These are phyloP conservation scores for Clavariopsis aquatica DNA, from an alignment of 495 filamentous ascomycete genomes.

Conservation along the genomic window DNA sequence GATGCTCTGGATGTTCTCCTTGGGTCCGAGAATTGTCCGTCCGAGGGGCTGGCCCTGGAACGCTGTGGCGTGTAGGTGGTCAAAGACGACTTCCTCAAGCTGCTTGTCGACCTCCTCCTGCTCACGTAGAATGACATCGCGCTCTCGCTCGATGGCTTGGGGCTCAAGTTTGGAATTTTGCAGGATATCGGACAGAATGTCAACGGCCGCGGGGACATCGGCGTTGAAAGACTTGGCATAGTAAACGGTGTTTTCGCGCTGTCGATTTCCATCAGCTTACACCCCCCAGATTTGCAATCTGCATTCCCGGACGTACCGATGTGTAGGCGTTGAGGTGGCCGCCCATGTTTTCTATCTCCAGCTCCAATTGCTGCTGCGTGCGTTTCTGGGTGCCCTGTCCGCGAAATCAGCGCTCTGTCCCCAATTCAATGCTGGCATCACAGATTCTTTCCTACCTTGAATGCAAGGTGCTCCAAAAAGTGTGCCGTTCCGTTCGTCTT, in stretches of 20 bases:
- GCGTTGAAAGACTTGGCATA: conserved; percentile 98
- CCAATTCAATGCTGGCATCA: not conserved
- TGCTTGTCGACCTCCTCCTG: conserved; percentile 99
- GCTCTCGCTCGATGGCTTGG: conserved; percentile 90
- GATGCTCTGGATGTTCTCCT: conserved; percentile 98
- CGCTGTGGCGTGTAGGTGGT: conserved; percentile 97
- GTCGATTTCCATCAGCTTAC: conserved; percentile 16
- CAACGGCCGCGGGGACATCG: conserved; percentile 91
- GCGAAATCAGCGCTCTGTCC: conserved; percentile 30
- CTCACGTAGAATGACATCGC: conserved; percentile 97
- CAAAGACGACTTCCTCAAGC: conserved; percentile 98
- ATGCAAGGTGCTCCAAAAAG: conserved; percentile 98
- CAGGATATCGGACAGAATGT: conserved; percentile 98
- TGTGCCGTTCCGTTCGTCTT: conserved; percentile 98
- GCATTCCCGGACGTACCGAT: conserved; percentile 67
- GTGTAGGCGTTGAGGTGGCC: conserved; percentile 99
- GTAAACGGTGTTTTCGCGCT: conserved; percentile 99
- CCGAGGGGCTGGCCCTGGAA: conserved; percentile 95
- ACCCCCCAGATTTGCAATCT: not conserved
- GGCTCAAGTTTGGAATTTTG: conserved; percentile 97
- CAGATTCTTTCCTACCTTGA: conserved; percentile 71
- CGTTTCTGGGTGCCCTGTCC: conserved; percentile 84
- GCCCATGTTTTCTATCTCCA: conserved; percentile 99
- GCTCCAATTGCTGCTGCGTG: conserved; percentile 92
- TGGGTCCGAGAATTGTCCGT: conserved; percentile 95